Evolutionary conservation across 352 stramenopile genomes (phyloP).

Genomic region (Phytopythium montanum): DNA sequence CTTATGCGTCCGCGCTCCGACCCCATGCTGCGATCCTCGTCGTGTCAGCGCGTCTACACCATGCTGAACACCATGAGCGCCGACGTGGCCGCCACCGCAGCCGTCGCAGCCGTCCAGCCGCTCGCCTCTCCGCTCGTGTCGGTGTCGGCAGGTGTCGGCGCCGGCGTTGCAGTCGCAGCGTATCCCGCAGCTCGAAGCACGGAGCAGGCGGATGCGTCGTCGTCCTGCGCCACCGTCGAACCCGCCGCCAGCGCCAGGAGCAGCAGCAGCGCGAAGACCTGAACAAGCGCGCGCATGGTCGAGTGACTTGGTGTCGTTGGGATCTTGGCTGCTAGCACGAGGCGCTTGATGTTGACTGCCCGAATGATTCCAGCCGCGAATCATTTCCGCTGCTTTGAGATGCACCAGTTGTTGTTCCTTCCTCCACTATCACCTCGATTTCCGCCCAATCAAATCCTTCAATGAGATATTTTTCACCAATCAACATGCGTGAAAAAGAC

Average conservation of each 20-base stretch:
- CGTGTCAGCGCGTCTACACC: neutral
- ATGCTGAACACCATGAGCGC: constrained; percentile 1
- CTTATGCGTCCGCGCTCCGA: neutral
- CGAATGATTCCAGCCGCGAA: neutral
- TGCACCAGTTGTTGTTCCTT: neutral
- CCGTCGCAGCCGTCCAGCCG: constrained; percentile 1
- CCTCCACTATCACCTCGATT: neutral
- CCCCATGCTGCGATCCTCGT: neutral
- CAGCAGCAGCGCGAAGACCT: neutral
- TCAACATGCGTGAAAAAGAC: constrained; percentile 1
- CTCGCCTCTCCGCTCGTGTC: constrained; percentile 1
- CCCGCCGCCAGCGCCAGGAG: neutral
- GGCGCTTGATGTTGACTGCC: neutral
- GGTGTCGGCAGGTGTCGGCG: neutral
- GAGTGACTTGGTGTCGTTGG: neutral
- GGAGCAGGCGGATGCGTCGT: neutral
- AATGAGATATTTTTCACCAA: constrained; percentile 14
- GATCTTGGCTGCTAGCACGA: neutral
- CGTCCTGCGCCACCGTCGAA: neutral
- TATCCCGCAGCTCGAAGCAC: neutral
- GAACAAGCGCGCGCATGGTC: neutral
- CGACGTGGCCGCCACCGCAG: constrained; percentile 1
- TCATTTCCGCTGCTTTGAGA: neutral
- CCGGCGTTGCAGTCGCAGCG: neutral
- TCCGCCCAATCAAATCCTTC: constrained; percentile 8